Percentiles rank a stretch among this genome's conserved stretches.
Conservation (phyloP, 805 yeast genomes). For the Lachancea meyersii region DNA sequence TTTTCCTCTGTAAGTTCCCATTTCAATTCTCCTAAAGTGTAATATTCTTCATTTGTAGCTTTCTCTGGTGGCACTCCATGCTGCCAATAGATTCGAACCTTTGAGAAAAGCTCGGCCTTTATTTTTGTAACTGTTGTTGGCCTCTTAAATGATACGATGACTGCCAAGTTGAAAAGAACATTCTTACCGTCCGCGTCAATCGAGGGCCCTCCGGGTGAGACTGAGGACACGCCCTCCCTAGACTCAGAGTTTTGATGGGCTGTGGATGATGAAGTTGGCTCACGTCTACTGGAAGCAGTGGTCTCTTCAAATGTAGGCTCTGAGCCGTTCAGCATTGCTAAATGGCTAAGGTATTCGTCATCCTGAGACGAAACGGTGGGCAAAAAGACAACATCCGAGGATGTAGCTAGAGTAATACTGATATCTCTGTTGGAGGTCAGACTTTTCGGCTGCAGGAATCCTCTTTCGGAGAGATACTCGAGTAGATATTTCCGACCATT, state of each 20-base stretch:
- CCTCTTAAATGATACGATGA: conserved; percentile 41
- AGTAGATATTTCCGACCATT: conserved; percentile 7
- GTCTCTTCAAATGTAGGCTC: conserved; percentile 1
- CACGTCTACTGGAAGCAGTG: neutral
- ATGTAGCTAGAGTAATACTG: conserved; percentile 28
- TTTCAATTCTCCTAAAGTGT: conserved; percentile 41
- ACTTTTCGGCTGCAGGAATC: conserved; percentile 21
- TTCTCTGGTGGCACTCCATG: conserved; percentile 46
- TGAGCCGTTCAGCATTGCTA: conserved; percentile 8
- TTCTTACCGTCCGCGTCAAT: conserved; percentile 15
- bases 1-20: conserved; percentile 42
- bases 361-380: conserved; percentile 28
- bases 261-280: neutral
- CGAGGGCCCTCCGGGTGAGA: neutral
- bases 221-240: neutral
- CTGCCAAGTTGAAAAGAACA: conserved; percentile 48
- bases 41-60: conserved; percentile 40
- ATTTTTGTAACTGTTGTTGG: conserved; percentile 37
- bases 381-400: conserved; percentile 33
- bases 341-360: conserved; percentile 25
- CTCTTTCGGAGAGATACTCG: conserved; percentile 25
- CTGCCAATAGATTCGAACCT: conserved; percentile 47
- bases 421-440: conserved; percentile 16
- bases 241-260: neutral
- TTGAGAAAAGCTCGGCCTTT: conserved; percentile 39